A percentile compares a stretch with the other conserved stretches of the same genome.
These are phyloP conservation scores for Quercus berberidifolia DNA, from an alignment of 306 rosid genomes.

Conservation along the genomic window DNA sequence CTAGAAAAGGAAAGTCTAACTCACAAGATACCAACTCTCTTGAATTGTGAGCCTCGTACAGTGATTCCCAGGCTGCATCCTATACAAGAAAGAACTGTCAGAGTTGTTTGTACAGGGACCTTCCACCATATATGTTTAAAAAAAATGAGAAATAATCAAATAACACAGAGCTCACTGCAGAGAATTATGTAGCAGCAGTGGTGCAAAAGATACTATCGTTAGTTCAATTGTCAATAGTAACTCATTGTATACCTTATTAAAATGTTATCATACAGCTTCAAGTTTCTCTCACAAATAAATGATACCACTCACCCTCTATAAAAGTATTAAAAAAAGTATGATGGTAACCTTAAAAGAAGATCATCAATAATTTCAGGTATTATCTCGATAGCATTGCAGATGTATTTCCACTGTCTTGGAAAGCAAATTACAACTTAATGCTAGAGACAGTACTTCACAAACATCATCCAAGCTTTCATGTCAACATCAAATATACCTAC, in stretches of 20 bases:
- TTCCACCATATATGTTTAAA: not conserved
- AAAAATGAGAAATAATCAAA: not conserved
- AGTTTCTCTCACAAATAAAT: not conserved
- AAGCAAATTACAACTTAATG: not conserved
- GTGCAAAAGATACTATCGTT: not conserved
- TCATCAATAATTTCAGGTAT: not conserved
- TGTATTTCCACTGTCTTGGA: not conserved
- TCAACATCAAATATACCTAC: not conserved
- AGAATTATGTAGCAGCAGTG: not conserved
- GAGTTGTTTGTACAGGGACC: not conserved
- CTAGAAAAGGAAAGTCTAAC: slow-evolving; percentile 14
- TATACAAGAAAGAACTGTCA: slow-evolving; percentile 24
- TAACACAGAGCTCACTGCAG: not conserved
- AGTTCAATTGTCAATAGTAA: not conserved
- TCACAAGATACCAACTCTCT: slow-evolving; percentile 32
- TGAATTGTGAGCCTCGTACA: slow-evolving; percentile 28
- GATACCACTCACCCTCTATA: not conserved
- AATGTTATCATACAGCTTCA: not conserved
- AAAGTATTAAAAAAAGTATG: too few relatives aligned
- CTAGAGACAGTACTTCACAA: not conserved
- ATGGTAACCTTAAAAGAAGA: not conserved
- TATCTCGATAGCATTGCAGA: not conserved
- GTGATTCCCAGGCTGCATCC: slow-evolving; percentile 43
- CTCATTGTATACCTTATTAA: not conserved
- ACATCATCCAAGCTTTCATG: not conserved